phyloP scores from a whole-genome alignment of 371 early-diverging fungal genomes.

The Rhizomucor miehei region DNA sequence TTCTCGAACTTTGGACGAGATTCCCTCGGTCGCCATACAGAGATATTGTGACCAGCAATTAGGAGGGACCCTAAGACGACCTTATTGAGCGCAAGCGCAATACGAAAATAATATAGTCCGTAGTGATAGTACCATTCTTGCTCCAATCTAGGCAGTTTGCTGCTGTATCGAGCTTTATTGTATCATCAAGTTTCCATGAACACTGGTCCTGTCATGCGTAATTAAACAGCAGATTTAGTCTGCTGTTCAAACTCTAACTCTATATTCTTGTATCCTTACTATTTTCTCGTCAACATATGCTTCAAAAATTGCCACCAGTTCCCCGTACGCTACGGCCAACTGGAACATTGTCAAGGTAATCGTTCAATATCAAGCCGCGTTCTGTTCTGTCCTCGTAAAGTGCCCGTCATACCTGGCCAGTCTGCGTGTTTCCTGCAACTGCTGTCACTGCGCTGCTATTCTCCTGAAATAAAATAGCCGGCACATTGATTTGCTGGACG shows the following conservation, averaged over 20 bases:
- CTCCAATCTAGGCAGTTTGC: constrained; percentile 45
- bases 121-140: constrained; percentile 24
- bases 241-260: background rate
- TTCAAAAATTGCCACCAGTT: constrained; percentile 24
- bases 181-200: constrained; percentile 17
- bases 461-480: background rate
- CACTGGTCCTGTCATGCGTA: constrained; percentile 2
- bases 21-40: constrained; percentile 24
- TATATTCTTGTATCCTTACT: constrained; percentile 4
- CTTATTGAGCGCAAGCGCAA: background rate
- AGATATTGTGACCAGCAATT: constrained; percentile 30
- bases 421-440: constrained; percentile 28
- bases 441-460: constrained; percentile 20
- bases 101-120: background rate
- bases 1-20: background rate
- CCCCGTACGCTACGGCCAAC: constrained; percentile 37
- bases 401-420: constrained; percentile 29
- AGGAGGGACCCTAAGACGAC: constrained; percentile 26
- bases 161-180: constrained; percentile 9
- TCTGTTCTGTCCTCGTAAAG: constrained; percentile 8
- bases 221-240: background rate
- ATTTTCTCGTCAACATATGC: constrained; percentile 8
- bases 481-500: constrained; percentile 32
- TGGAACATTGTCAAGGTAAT: constrained; percentile 12
- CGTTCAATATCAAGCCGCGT: constrained; percentile 4